Base-by-base conservation (phyloP, 257 asterid genomes). In the Rauvolfia tetraphylla region DNA sequence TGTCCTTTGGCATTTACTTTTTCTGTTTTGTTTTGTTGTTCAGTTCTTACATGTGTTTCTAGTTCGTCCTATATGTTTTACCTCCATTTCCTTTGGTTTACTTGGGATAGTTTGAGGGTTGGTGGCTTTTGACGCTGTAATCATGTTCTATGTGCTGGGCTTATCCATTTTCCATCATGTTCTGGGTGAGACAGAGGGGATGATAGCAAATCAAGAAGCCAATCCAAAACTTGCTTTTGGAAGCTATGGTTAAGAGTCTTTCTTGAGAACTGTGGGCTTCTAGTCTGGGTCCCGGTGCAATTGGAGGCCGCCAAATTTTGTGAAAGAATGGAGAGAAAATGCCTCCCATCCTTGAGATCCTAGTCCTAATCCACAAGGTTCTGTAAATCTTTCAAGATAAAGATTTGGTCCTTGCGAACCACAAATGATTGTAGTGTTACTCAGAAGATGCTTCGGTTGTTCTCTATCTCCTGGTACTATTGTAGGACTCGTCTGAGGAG, bases 221-320 rank as follows among this genome's bases (percentile, higher is more conserved):
- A 65, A 62, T 62, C 41, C 9, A 0, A 9, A 31, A 20, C 34
- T 29, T 59, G 56, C 38, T 59, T 46, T 46, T 46, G 8, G 3
- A 3, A 8, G 44, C 44, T 41, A 14, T 61, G 42, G 68, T 62
- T 31, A 31, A 62, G 56, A 14, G 15, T 36, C 46, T 33, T 63
- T 65, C 17, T 65, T 65, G 70, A 36, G 17, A 6, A 27, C 46
- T 36, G 70, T 65, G 70, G 70, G 46, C 46, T 65, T 46, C 46
- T 18, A 34, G 44, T 7, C 25, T 36, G 70, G 70, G 46, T 34
- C 70, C 70, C 27, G 2, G 68, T 62, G 68, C 68, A 62, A 29
- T 13, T 62, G 42, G 68, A 62, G n/a, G 68, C 68, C 14, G 70
- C 70, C n/a, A 34, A 65, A 25, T 65, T 65, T 33, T 65, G 44